Percentiles rank a stretch among this genome's conserved stretches.
These are phyloP conservation scores for Rhodotorula sp. DNA, from an alignment of 1,284 basidiomycete species.

Conservation along the genomic window DNA sequence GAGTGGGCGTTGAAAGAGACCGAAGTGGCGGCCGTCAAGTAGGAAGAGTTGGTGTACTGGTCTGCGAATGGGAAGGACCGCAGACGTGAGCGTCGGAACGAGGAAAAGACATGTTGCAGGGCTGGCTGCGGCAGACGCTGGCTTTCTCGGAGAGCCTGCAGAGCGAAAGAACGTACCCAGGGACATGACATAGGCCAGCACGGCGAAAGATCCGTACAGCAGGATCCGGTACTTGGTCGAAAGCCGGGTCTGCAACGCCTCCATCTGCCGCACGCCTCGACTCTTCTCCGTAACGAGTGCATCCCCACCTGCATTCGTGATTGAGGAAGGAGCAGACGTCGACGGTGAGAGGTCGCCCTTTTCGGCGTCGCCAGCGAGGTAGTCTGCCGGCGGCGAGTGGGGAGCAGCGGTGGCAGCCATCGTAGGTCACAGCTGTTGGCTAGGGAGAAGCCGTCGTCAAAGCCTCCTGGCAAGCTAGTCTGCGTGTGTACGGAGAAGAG, in stretches of 20 bases:
- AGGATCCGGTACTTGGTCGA: conserved; percentile 40
- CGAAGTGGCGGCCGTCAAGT: conserved; percentile 47
- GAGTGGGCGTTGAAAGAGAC: conserved; percentile 46
- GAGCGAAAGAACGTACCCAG: conserved; percentile 44
- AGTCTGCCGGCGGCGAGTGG: not conserved
- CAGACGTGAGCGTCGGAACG: not conserved
- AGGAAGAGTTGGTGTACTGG: conserved; percentile 42
- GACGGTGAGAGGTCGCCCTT: conserved; percentile 9
- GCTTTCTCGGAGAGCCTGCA: not conserved
- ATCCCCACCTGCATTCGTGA: not conserved
- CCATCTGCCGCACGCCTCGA: conserved; percentile 49
- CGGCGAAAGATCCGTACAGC: conserved; percentile 47
- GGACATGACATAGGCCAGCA: conserved; percentile 48
- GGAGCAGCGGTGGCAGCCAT: not conserved
- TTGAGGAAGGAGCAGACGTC: not conserved
- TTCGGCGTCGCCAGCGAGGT: not conserved
- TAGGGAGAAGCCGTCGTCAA: too few species aligned
- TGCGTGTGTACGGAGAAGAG: too few species aligned
- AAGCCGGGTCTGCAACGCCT: conserved; percentile 43
- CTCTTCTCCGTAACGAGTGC: conserved; percentile 39
- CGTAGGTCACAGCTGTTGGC: too few species aligned
- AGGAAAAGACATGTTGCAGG: too few species aligned
- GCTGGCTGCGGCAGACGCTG: too few species aligned
- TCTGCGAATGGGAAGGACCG: not conserved
- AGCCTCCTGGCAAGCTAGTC: too few species aligned